Evolutionary conservation across 768 basidiomycete genomes (phyloP).

Genomic region (Paxillus rubicundulus): DNA sequence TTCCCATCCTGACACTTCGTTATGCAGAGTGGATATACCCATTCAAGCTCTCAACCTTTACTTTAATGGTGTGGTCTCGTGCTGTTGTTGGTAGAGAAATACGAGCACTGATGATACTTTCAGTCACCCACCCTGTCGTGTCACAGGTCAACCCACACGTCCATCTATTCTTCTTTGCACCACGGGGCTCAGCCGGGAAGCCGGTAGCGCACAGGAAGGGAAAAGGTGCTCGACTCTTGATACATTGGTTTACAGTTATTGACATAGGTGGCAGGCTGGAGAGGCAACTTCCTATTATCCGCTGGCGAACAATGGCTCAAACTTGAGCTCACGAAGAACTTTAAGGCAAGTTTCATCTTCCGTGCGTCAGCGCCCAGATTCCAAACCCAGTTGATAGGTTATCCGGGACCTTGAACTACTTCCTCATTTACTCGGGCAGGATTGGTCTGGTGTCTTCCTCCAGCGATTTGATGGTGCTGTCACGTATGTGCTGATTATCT

Average conservation of each 20-base stretch:
- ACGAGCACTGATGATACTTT: conserved; percentile 1
- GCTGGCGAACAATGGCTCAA: conserved; percentile 95
- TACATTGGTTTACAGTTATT: background rate
- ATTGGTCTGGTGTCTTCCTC: conserved; percentile 96
- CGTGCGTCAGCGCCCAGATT: background rate
- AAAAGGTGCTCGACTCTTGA: conserved; percentile 52
- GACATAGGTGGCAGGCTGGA: conserved; percentile 62
- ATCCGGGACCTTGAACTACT: conserved; percentile 95
- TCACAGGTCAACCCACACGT: conserved; percentile 92
- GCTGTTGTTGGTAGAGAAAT: conserved; percentile 1
- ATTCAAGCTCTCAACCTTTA: conserved; percentile 84
- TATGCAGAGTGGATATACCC: conserved; percentile 85
- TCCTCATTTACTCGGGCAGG: conserved; percentile 88
- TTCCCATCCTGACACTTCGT: background rate
- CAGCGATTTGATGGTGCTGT: conserved; percentile 89
- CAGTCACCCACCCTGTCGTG: conserved; percentile 90
- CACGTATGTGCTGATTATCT: conserved; percentile 55
- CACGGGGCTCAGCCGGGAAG: conserved; percentile 82
- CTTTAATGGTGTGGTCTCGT: conserved; percentile 62
- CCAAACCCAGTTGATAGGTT: conserved; percentile 41
- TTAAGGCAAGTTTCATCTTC: conserved; percentile 52
- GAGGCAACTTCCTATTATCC: conserved; percentile 90
- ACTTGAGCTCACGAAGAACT: conserved; percentile 94
- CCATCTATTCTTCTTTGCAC: conserved; percentile 93
- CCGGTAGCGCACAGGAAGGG: conserved; percentile 94